A percentile compares a stretch with the other conserved stretches of the same genome.
Conservation (phyloP, 139 green algal species). For the Volvox africanus region DNA sequence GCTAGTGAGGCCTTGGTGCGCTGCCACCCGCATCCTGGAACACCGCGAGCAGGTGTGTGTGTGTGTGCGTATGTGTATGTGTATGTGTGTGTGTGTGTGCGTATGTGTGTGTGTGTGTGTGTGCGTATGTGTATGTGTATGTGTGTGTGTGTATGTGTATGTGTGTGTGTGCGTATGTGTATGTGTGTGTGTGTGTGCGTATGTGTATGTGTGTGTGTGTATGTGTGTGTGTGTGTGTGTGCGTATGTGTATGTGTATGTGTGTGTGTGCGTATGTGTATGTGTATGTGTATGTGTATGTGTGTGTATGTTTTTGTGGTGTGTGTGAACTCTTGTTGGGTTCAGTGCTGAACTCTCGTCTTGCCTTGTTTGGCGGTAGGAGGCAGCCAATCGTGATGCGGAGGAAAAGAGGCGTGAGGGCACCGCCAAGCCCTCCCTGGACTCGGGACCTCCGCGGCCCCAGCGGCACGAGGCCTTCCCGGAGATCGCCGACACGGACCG, state of each 20-base stretch:
- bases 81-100: neutral
- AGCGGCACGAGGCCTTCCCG: constrained; percentile 57
- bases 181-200: neutral
- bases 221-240: neutral
- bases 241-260: neutral
- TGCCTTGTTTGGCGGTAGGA: constrained; percentile 39
- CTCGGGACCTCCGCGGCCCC: neutral
- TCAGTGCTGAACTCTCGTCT: neutral
- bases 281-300: neutral
- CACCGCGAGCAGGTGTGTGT: constrained; percentile 76
- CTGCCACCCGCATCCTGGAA: constrained; percentile 85
- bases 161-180: neutral
- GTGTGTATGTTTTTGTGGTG: neutral
- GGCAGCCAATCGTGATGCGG: constrained; percentile 63
- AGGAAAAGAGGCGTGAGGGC: constrained; percentile 51
- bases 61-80: neutral
- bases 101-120: neutral
- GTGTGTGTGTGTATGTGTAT: neutral
- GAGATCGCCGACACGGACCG: constrained; percentile 57
- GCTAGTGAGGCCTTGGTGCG: constrained; percentile 85
- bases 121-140: no score
- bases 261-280: neutral
- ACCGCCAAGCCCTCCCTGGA: neutral
- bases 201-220: neutral
- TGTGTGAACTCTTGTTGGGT: no score